phyloP scores from a whole-genome alignment of 1,139 yeast species.

The Blastobotrys persicus region DNA sequence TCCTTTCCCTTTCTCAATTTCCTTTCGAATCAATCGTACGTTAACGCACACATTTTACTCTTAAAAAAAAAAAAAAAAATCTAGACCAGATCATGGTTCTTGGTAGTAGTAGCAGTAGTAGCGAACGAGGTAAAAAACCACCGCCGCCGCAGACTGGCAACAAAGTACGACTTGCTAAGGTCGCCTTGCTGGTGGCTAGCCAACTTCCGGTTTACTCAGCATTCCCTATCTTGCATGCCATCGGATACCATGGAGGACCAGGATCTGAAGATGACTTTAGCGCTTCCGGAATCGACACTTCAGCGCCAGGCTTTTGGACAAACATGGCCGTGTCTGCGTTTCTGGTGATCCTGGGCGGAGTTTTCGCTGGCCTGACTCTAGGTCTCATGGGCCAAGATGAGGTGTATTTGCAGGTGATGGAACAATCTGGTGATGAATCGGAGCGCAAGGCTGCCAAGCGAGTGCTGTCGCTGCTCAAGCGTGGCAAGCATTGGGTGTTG shows the following conservation, averaged over 20 bases:
- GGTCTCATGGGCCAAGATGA: slow-evolving; percentile 99
- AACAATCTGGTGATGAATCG: slow-evolving; percentile 46
- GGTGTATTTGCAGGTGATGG: slow-evolving; percentile 57
- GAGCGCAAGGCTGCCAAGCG: slow-evolving; percentile 73
- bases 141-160: background rate
- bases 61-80: background rate
- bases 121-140: background rate
- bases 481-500: slow-evolving; percentile 97
- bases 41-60: background rate
- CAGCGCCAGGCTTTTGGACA: slow-evolving; percentile 45
- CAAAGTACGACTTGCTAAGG: slow-evolving; percentile 4
- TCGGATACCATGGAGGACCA: background rate
- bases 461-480: slow-evolving; percentile 67
- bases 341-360: slow-evolving; percentile 86
- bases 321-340: slow-evolving; percentile 58
- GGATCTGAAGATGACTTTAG: background rate
- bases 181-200: background rate
- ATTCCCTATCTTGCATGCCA: slow-evolving; percentile 5
- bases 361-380: slow-evolving; percentile 91
- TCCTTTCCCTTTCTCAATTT: slow-evolving; percentile 1
- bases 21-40: too few species aligned
- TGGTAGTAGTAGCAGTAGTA: background rate
- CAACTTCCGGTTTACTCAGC: slow-evolving; percentile 4
- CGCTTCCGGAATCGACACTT: slow-evolving; percentile 2
- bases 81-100: background rate